Evolutionary conservation across 2,329 filamentous ascomycete genomes (phyloP).

Genomic region (Macrophomina tecta): DNA sequence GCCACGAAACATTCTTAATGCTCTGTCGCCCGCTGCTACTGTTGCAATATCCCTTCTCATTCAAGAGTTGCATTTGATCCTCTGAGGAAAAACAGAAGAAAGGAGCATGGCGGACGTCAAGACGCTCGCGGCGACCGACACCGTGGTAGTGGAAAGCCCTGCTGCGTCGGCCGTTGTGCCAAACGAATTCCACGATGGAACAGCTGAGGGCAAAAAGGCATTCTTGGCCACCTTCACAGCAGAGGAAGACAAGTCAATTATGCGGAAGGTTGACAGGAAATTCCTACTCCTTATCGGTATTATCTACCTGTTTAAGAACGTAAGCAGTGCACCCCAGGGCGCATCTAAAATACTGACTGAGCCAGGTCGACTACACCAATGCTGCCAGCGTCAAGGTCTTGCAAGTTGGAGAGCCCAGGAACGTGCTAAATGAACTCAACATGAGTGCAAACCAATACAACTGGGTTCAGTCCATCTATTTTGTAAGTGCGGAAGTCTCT

Average conservation of each 20-base stretch:
- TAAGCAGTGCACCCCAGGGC: conserved; percentile 3
- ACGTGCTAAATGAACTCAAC: conserved; percentile 34
- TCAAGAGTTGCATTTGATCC: background rate
- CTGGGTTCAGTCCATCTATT: conserved; percentile 36
- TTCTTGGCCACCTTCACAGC: conserved; percentile 36
- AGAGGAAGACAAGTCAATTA: conserved; percentile 36
- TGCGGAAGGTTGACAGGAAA: conserved; percentile 35
- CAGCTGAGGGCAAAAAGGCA: conserved; percentile 32
- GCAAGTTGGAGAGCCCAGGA: conserved; percentile 32
- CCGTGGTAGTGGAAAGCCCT: conserved; percentile 1
- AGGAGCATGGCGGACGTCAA: conserved; percentile 8
- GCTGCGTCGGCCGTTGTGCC: background rate
- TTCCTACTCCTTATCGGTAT: conserved; percentile 35
- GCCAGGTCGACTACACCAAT: conserved; percentile 37
- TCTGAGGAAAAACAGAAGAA: background rate
- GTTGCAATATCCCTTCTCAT: too few relatives aligned
- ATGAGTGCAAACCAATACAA: conserved; percentile 37
- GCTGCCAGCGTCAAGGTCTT: conserved; percentile 35
- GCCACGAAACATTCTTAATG: conserved; percentile 1
- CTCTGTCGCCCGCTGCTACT: background rate
- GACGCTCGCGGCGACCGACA: background rate
- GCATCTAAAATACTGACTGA: background rate
- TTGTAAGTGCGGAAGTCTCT: background rate
- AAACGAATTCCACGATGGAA: conserved; percentile 23
- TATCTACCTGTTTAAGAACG: conserved; percentile 37